These are phyloP conservation scores for Tricholoma sp. DNA, from an alignment of 768 basidiomycete genomes.

Conservation along the genomic window DNA sequence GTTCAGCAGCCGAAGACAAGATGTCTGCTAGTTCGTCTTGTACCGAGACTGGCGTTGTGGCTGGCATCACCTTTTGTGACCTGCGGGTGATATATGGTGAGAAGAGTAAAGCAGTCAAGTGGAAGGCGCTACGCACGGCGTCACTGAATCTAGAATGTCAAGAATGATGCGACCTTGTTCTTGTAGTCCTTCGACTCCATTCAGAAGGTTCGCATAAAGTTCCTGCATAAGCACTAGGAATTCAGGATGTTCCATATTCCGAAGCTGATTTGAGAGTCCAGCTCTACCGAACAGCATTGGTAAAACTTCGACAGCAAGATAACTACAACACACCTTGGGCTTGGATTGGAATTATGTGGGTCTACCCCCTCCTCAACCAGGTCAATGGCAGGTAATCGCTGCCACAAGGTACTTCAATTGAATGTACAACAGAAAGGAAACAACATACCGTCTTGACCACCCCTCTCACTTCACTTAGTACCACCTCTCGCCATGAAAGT, in stretches of 20 bases:
- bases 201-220: constrained; percentile 60
- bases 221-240: constrained; percentile 59
- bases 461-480: constrained; percentile 52
- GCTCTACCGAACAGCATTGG: constrained; percentile 16
- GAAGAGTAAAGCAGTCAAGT: neutral
- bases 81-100: neutral
- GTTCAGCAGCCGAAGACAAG: constrained; percentile 74
- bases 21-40: constrained; percentile 73
- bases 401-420: constrained; percentile 29
- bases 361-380: constrained; percentile 42
- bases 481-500: constrained; percentile 65
- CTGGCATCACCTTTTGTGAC: neutral
- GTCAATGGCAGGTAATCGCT: constrained; percentile 62
- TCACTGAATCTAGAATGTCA: constrained; percentile 48
- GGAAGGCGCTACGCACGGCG: constrained; percentile 20
- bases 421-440: neutral
- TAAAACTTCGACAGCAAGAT: neutral
- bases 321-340: constrained; percentile 4
- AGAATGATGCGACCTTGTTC: constrained; percentile 52
- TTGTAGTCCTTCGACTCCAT: constrained; percentile 64
- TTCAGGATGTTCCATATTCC: constrained; percentile 60
- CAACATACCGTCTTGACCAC: constrained; percentile 55
- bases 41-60: constrained; percentile 37
- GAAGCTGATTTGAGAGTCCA: constrained; percentile 51
- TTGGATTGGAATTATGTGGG: constrained; percentile 13